Conservation (phyloP, 495 filamentous ascomycete species). For the Coniosporium apollinis region DNA sequence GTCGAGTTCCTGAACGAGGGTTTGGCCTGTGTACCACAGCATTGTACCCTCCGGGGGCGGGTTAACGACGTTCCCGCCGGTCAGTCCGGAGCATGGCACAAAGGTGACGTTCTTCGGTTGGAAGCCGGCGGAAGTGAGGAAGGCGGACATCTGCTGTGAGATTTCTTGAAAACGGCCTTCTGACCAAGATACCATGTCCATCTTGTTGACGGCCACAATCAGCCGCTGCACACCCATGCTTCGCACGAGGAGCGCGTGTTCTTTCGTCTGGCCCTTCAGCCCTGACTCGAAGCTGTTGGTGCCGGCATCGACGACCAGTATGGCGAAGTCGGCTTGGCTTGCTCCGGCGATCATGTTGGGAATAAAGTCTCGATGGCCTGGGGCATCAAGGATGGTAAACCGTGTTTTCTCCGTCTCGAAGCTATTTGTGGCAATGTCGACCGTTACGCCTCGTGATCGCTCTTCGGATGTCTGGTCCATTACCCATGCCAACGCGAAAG, state of each 20-base stretch:
- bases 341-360: conserved; percentile 98
- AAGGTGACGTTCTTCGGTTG: conserved; percentile 62
- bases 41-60: conserved; percentile 37
- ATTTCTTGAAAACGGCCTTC: conserved; percentile 73
- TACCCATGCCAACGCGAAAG: conserved; percentile 93
- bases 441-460: conserved; percentile 78
- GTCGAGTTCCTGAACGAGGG: conserved; percentile 71
- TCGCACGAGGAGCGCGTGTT: conserved; percentile 76
- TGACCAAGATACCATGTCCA: conserved; percentile 72
- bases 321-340: conserved; percentile 88
- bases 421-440: conserved; percentile 86
- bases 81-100: conserved; percentile 75
- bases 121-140: conserved; percentile 70
- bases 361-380: conserved; percentile 88
- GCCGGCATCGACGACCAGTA: conserved; percentile 81
- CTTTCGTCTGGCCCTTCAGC: conserved; percentile 83
- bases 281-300: conserved; percentile 85
- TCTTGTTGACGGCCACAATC: conserved; percentile 86
- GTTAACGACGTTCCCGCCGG: conserved; percentile 67
- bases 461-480: conserved; percentile 83
- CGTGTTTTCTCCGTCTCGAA: conserved; percentile 74
- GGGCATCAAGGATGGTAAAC: conserved; percentile 92
- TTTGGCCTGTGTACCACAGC: conserved; percentile 65
- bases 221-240: conserved; percentile 83
- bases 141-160: conserved; percentile 61